Base-by-base conservation (phyloP, 257 asterid species). In the Solanum arcanum region DNA sequence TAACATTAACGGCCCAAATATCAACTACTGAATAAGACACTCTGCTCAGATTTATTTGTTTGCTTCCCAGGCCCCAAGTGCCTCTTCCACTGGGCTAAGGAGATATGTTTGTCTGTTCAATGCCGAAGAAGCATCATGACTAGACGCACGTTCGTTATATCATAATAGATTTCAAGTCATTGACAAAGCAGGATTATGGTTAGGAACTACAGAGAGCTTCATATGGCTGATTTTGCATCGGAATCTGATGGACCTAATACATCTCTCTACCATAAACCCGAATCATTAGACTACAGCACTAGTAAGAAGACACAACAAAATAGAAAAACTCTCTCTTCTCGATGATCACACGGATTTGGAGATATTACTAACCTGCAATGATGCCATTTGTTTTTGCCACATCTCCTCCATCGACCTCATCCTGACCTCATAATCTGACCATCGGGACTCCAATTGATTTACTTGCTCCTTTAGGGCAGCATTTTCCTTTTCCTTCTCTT, bases 361-460 rank as follows among this genome's bases (percentile, higher is more conserved):
- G 85, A 81, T 49, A 29, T 49, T 49, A 91, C 94, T 88, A 84
- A 94, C 98, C 88, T 94, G 96, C 88, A 93, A 88, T 68, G 95
- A 91, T 83, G 91, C 80, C 86, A 93, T 90, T 92, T 94, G 96
- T 86, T 90, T 93, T 89, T 94, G 93, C 95, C 98, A 95, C 86
- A 83, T 88, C 42, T 89, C 93, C 91, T 94, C 96, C 90, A 91
- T 66, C 56, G 92, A 92, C 90, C 91, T 92, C 95, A 93, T 92
- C 91, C 90, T 95, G 84, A 87, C 72, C 89, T 94, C 97, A 62
- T 90, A 93, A 78, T 95, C 93, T 37, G 88, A 89, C 94, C 93
- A 91, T 31, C 91, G 88, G 12, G 88, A 91, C 91, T 94, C 93
- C 74, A 86, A 89, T 83, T 91, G 92, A 49, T 87, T 87, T 68